Evolutionary conservation across 208 protist species (phyloP), one percentile per base, ranked within the genome.

Genomic region (Wallacemonas sp.): DNA sequence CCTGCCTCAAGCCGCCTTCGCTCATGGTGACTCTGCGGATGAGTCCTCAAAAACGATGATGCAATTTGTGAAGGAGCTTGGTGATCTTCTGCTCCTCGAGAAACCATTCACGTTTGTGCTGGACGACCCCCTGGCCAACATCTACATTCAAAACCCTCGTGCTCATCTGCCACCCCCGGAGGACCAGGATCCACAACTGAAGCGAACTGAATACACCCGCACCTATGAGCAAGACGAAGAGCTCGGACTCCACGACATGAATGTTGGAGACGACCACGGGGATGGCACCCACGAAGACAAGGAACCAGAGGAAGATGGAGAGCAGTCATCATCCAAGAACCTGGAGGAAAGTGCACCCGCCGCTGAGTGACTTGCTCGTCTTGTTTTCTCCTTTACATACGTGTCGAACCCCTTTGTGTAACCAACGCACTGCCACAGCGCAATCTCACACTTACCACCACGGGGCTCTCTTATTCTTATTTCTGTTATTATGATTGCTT

Each of bases 221-320:
- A 97, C 87, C 3, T 80, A 72, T 46, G 95, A 98, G 60, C 94
- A 98, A 65, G 90, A 98, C 55, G 95, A 98, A 15, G 95, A 98
- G 39, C 83, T 98, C 8, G 96, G 96, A 22, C 80, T 98, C 46
- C 68, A 88, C 46, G 80, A 86, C 26, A 94, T 96, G 81, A 68
- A 79, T 30, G 72, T 74, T 21, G 77, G 78, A 31, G 68, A 76
- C 14, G 19, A 71, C 12, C 15, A 30, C 1, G 31, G 26, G 2
- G 60, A 68, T 1, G 31, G 45, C 22, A 6, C 28, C 12, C 26
- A 58, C 27, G 46, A 44, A 15, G 31, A 39, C 39, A 26, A 53
- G 4, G 33, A 41, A 5, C 42, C 28, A 6, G 12, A 36, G 12
- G 14, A 39, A 21, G 28, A 15, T 39, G 22, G 12, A 5, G 9